Conservation (phyloP, 2,329 filamentous ascomycete genomes). For the Colletotrichum sp. region DNA sequence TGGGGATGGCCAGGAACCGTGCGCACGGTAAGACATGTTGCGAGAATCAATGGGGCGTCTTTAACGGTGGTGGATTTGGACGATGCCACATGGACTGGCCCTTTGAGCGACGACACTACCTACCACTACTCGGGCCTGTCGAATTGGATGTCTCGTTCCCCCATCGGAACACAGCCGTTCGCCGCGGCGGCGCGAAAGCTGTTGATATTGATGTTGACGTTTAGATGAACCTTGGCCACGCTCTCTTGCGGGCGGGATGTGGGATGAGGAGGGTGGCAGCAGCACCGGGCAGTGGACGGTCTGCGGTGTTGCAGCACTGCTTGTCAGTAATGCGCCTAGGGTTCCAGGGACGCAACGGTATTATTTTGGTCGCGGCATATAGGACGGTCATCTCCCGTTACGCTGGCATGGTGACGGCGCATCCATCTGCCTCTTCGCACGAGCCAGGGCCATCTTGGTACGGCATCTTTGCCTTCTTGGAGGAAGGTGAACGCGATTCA, state of each 20-base stretch:
- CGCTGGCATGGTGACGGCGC: background rate
- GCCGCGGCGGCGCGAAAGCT: background rate
- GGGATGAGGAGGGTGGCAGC: constrained; percentile 25
- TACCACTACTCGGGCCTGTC: background rate
- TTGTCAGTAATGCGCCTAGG: background rate
- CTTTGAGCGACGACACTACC: background rate
- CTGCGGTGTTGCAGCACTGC: background rate
- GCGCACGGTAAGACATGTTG: background rate
- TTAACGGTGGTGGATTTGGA: background rate
- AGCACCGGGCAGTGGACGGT: constrained; percentile 25
- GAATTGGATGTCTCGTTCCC: background rate
- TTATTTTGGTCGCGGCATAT: background rate
- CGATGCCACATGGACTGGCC: background rate
- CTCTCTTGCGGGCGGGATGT: background rate
- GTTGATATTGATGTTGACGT: background rate
- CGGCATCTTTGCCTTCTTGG: background rate
- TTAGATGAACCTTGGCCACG: background rate
- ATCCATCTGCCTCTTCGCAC: background rate
- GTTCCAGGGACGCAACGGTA: background rate
- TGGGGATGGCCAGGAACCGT: background rate
- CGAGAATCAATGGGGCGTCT: background rate
- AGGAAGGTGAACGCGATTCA: background rate
- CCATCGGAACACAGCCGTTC: background rate
- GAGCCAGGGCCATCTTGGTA: background rate
- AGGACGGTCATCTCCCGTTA: background rate